These are phyloP conservation scores for Kondoa malvinella DNA, from an alignment of 768 basidiomycete species.

Conservation along the genomic window DNA sequence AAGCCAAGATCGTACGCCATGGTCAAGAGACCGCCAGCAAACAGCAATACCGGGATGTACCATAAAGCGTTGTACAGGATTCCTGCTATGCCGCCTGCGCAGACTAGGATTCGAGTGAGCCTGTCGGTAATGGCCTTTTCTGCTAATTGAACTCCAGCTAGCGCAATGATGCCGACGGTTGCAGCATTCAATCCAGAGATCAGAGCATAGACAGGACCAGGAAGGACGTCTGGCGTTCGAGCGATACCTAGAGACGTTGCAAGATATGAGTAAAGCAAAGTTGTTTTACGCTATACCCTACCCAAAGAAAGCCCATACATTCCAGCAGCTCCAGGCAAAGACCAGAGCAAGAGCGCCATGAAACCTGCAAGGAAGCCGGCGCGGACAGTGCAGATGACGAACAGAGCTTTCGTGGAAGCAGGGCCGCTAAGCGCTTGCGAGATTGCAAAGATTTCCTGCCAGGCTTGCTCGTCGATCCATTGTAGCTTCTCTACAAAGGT, in stretches of 20 bases:
- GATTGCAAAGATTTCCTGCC: conserved; percentile 38
- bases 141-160: conserved; percentile 40
- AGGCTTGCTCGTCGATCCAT: conserved; percentile 14
- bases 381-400: conserved; percentile 3
- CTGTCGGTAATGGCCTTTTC: conserved; percentile 38
- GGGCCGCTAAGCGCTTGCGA: conserved; percentile 41
- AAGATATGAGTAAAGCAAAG: too few species aligned
- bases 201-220: conserved; percentile 39
- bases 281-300: too few species aligned
- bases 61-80: conserved; percentile 41
- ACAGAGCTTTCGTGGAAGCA: conserved; percentile 24
- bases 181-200: conserved; percentile 43
- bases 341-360: conserved; percentile 12
- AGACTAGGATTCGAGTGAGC: conserved; percentile 36
- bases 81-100: conserved; percentile 38
- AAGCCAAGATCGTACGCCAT: conserved; percentile 19
- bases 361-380: conserved; percentile 5
- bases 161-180: conserved; percentile 41
- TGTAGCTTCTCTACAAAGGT: conserved; percentile 14
- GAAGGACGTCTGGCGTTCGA: conserved; percentile 36
- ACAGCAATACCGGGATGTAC: conserved; percentile 41
- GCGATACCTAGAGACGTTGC: conserved; percentile 29
- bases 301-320: conserved; percentile 32
- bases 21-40: conserved; percentile 34
- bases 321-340: conserved; percentile 37